Base-by-base conservation (phyloP, 140 eudicot species). In the Oenanthe javanica region DNA sequence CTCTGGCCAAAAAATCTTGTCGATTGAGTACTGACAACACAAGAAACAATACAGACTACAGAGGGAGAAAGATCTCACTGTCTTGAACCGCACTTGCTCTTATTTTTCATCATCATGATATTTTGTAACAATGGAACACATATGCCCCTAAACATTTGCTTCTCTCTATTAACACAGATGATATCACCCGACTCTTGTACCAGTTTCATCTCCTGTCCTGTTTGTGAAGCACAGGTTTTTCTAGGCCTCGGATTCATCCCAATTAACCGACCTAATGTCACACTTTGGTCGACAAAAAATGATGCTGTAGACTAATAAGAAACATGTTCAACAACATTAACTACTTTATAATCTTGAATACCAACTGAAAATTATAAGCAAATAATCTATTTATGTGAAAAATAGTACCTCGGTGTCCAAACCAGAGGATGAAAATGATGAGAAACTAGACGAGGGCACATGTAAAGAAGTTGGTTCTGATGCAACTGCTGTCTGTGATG, bases 381-480 rank as follows among this genome's bases (percentile, higher is more conserved):
- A 12, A 66, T 0, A 66, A 11, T 1, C 1, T 10, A 0, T 0
- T 10, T 13, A 38, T 38, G 72, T 0, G 49, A 15, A 38, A 38
- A 38, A 18, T 40, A 76, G 59, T 85, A 92, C 95, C 97, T 90
- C 93, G 6, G 95, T 92, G 77, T 92, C 97, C 47, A 92, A 85
- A 83, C 84, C 87, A 84, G 97, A 92, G 66, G 97, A 90, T 51
- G 97, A 76, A 72, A 88, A 92, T 4, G 95, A 92, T 48, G 97
- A 88, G 86, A 92, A 92, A 36, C 95, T 90, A 51, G 85, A 87
- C 0, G 93, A 88, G 16, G 88, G 89, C 55, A 76, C 84, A 75
- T 82, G 90, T 61, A 75, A 69, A 63, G 84, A 40, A 77, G 16
- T 50, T 16, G 85, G 85, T 79, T 70, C 84, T 69, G 77, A 76